These are phyloP conservation scores for Auricularia heimuer DNA, from an alignment of 768 basidiomycete genomes.

Conservation along the genomic window DNA sequence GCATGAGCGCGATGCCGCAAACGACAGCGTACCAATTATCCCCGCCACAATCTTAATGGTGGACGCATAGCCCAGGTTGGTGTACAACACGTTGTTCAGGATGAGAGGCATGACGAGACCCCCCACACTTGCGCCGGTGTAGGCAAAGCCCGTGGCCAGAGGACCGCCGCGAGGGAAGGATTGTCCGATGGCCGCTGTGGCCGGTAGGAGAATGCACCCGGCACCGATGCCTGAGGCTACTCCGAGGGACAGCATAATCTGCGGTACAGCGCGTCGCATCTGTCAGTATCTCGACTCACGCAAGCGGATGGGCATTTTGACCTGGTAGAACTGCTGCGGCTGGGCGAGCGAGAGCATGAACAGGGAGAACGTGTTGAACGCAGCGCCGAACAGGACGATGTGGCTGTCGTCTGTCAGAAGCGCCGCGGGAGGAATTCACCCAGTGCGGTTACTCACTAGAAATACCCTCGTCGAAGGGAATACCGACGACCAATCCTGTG, in stretches of 20 bases:
- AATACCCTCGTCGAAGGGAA: slow-evolving; percentile 44
- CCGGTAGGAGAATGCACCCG: slow-evolving; percentile 40
- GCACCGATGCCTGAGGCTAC: slow-evolving; percentile 36
- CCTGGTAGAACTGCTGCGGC: slow-evolving; percentile 35
- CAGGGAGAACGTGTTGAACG: slow-evolving; percentile 33
- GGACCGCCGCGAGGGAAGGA: slow-evolving; percentile 40
- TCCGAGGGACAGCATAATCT: slow-evolving; percentile 46
- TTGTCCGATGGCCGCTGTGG: slow-evolving; percentile 40
- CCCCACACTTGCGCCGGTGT: slow-evolving; percentile 50
- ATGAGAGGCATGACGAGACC: slow-evolving; percentile 53
- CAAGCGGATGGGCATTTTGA: slow-evolving; percentile 8
- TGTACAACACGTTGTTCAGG: slow-evolving; percentile 36
- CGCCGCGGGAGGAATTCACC: not conserved
- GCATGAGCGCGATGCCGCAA: slow-evolving; percentile 31
- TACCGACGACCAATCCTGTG: slow-evolving; percentile 35
- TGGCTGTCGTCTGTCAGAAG: slow-evolving; percentile 21
- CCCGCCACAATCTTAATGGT: slow-evolving; percentile 42
- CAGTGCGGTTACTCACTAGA: slow-evolving; percentile 22
- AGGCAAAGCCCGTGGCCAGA: slow-evolving; percentile 45
- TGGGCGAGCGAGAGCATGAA: slow-evolving; percentile 40
- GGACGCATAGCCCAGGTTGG: slow-evolving; percentile 32
- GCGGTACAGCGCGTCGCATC: slow-evolving; percentile 5
- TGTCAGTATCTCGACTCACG: slow-evolving; percentile 1
- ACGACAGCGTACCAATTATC: slow-evolving; percentile 28
- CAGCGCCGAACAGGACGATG: slow-evolving; percentile 34